Base-by-base conservation (phyloP, 148 eudicot species). In the Polygonum aviculare region DNA sequence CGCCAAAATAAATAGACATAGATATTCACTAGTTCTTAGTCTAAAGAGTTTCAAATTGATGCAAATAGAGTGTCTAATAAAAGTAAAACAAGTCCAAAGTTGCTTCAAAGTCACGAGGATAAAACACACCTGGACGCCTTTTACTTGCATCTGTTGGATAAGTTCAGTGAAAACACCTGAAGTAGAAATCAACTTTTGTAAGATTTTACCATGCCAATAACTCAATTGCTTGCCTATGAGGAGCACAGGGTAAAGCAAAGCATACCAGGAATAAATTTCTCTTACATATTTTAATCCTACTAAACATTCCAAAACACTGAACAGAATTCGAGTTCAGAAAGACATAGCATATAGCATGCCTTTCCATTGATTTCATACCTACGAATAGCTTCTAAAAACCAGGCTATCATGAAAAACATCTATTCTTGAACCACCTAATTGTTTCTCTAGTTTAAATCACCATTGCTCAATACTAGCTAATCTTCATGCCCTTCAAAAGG, bases 151-250 rank as follows among this genome's bases (percentile, higher is more conserved):
- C 84, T 93, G 97, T 79, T 96, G 99, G 81, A 96, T 88, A 76
- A 96, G 98, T 82, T 96, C 99, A 0, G 99, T 96, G 77, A 96
- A 96, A 77, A 96, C 99, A 84, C 99, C 99, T 96, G 90, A 70
- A 84, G 79, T 69, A 36, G 63, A 79, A 84, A 59, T 12, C 5
- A 10, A 12, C 7, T 16, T 35, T 35, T 35, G 72, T 67, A 10
- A 67, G 72, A 67, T 7, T 67, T 38, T 35, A 5, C 22, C 44
- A 38, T 15, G 45, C 21, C 71, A 67, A 44, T 36, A 31, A 36
- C 15, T 67, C 5, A 26, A 26, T 31, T 44, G 39, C 21, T 49
- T 33, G 74, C 12, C 44, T 82, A 67, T 36, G 45, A 67, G 72
- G 18, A 36, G 38, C n/a, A 35, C 72, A 38, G 36, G 72, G 44